These are phyloP conservation scores for Incumbomyces lentus DNA, from an alignment of 2,329 filamentous ascomycete genomes.

Conservation along the genomic window DNA sequence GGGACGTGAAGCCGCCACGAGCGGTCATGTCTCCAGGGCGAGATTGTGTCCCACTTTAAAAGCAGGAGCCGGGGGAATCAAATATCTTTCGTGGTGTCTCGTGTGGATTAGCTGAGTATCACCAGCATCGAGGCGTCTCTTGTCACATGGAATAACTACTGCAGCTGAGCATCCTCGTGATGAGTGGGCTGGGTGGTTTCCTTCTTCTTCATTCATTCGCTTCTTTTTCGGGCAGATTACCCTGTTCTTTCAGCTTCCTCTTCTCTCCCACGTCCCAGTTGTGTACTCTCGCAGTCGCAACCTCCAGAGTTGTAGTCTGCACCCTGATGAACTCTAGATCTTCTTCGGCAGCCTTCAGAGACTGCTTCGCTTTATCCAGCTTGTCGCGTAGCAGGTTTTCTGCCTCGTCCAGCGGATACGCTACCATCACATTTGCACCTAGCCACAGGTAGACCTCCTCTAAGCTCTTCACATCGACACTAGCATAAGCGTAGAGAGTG, in stretches of 20 bases:
- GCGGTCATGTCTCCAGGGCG: no score
- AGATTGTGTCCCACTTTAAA: no score
- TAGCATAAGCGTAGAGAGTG: slow-evolving; percentile 82
- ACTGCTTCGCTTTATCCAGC: slow-evolving; percentile 66
- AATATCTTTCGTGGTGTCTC: no score
- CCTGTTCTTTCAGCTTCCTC: slow-evolving; percentile 65
- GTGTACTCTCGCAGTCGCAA: slow-evolving; percentile 92
- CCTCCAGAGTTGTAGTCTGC: slow-evolving; percentile 96
- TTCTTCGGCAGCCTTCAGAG: slow-evolving; percentile 81
- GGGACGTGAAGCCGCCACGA: no score
- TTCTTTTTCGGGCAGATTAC: slow-evolving; percentile 23
- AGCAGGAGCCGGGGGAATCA: no score
- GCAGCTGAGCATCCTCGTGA: no score
- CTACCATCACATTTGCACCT: slow-evolving; percentile 96
- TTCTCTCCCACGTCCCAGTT: slow-evolving; percentile 98
- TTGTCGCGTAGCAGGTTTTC: slow-evolving; percentile 68
- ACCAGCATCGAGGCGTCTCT: no score
- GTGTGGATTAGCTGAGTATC: no score
- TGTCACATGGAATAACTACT: no score
- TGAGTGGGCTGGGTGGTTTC: no score
- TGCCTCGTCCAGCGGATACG: slow-evolving; percentile 84
- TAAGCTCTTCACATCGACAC: slow-evolving; percentile 58
- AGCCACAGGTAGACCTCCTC: slow-evolving; percentile 95
- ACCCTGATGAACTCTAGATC: slow-evolving; percentile 91
- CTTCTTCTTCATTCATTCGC: neutral